Conservation (phyloP, 768 basidiomycete genomes). For the Mycena rosella region DNA sequence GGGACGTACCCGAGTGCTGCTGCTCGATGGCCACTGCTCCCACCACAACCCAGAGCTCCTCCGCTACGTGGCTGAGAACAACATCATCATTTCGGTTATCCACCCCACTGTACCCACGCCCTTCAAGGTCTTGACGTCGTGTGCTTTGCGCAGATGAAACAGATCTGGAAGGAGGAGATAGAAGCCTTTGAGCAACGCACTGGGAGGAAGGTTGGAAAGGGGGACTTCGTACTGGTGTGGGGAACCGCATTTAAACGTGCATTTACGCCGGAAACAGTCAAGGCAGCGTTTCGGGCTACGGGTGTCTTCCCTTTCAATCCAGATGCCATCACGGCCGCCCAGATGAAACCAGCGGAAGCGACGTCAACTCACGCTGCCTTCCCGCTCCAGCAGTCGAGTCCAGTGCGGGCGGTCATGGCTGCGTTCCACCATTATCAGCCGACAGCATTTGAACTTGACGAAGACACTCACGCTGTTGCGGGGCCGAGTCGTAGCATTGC, state of each 20-base stretch:
- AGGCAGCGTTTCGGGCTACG: constrained; percentile 42
- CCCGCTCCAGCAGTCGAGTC: constrained; percentile 35
- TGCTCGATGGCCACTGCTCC: neutral
- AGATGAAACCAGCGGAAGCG: constrained; percentile 43
- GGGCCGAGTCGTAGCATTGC: too few relatives aligned
- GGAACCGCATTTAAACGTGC: constrained; percentile 35
- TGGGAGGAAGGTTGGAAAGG: constrained; percentile 40
- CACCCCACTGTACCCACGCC: neutral
- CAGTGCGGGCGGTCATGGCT: constrained; percentile 29
- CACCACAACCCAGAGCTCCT: neutral
- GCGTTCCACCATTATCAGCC: constrained; percentile 14
- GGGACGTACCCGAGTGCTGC: neutral
- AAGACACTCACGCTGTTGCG: neutral
- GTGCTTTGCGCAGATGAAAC: constrained; percentile 39
- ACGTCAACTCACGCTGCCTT: constrained; percentile 28
- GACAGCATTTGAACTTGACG: neutral
- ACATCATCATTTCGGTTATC: neutral
- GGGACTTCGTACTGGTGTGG: constrained; percentile 45
- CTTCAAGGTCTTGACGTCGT: neutral
- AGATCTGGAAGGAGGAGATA: constrained; percentile 41
- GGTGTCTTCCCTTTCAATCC: constrained; percentile 44
- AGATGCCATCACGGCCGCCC: constrained; percentile 35
- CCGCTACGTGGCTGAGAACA: neutral
- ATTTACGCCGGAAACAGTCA: constrained; percentile 34
- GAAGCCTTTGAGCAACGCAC: constrained; percentile 41